A percentile compares a stretch with the other conserved stretches of the same genome.
These are phyloP conservation scores for Komagataella pastoris DNA, from an alignment of 805 yeast species.

Conservation along the genomic window DNA sequence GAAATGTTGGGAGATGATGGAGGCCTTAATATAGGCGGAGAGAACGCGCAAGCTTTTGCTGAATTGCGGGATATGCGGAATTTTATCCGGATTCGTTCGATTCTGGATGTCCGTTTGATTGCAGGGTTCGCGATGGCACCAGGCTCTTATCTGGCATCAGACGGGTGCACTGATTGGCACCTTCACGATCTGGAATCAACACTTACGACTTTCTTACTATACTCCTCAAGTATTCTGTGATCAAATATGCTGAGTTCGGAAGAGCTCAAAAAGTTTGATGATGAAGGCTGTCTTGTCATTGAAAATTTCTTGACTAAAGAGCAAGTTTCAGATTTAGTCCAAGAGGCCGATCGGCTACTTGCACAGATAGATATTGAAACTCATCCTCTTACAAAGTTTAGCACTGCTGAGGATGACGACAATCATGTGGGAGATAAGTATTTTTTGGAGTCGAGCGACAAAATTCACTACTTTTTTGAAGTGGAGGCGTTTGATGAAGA, in stretches of 20 bases:
- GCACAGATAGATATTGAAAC: conserved; percentile 31
- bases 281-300: conserved; percentile 50
- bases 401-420: conserved; percentile 33
- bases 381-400: conserved; percentile 63
- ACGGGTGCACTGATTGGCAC: not conserved
- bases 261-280: conserved; percentile 35
- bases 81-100: not conserved
- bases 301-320: conserved; percentile 35
- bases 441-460: conserved; percentile 56
- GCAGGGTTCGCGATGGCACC: not conserved
- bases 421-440: conserved; percentile 65
- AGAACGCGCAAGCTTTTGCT: not conserved
- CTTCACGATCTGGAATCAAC: not conserved
- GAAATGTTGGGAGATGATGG: not conserved
- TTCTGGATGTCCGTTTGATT: not conserved
- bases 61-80: not conserved
- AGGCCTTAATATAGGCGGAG: not conserved
- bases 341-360: conserved; percentile 30
- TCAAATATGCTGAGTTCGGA: conserved; percentile 21
- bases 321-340: conserved; percentile 25
- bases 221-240: not conserved
- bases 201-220: not conserved
- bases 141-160: not conserved
- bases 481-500: conserved; percentile 46
- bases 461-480: conserved; percentile 58